A percentile compares a stretch with the other conserved stretches of the same genome.
phyloP scores from a whole-genome alignment of 2,329 filamentous ascomycete species.

The Fonsecaea pedrosoi region DNA sequence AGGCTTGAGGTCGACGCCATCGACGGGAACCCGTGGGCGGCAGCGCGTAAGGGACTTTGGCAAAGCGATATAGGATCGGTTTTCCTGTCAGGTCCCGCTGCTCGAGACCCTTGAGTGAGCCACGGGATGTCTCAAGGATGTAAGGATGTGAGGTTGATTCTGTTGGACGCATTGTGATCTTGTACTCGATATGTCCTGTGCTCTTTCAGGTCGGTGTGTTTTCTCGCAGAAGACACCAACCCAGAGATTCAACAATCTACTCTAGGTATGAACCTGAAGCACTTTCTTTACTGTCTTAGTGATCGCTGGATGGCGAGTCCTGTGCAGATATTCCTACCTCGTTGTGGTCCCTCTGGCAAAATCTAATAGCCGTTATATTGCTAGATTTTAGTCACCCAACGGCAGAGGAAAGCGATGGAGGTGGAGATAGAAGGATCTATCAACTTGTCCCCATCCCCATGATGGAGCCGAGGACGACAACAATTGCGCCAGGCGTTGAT shows the following conservation, averaged over 20 bases:
- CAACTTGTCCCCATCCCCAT: background rate
- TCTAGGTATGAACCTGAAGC: background rate
- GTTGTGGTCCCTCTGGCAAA: background rate
- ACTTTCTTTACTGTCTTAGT: background rate
- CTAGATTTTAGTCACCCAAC: conserved; percentile 4
- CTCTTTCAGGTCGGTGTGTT: background rate
- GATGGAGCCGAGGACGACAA: background rate
- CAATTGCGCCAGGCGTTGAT: conserved; percentile 14
- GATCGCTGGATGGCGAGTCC: background rate
- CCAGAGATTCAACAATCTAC: background rate
- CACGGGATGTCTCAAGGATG: conserved; percentile 34
- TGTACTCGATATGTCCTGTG: background rate
- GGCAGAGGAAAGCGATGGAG: background rate
- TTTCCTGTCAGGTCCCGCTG: conserved; percentile 30
- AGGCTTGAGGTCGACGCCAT: conserved; percentile 49
- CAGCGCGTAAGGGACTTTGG: conserved; percentile 51
- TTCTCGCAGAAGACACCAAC: background rate
- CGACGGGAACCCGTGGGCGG: conserved; percentile 48
- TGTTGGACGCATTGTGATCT: conserved; percentile 33
- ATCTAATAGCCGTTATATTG: background rate
- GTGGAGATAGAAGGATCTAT: conserved; percentile 1
- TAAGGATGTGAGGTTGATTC: conserved; percentile 36
- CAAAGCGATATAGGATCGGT: conserved; percentile 42
- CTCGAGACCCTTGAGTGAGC: conserved; percentile 36
- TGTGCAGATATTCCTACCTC: background rate